Evolutionary conservation across 2,329 filamentous ascomycete species (phyloP).

Genomic region (Ophiostoma fasciatum): DNA sequence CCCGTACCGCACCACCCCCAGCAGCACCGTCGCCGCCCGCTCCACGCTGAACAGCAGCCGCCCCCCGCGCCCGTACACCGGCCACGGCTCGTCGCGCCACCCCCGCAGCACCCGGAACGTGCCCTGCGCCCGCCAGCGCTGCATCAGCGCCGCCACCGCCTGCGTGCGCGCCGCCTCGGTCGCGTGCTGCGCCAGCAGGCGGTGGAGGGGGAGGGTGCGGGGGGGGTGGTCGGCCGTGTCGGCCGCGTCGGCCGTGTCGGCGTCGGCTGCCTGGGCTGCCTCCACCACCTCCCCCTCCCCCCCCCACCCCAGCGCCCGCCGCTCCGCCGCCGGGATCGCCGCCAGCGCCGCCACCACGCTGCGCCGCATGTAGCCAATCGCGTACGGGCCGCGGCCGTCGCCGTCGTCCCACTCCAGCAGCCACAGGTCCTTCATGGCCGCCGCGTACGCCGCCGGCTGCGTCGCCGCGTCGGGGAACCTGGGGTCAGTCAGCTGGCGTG

Average conservation of each 20-base stretch:
- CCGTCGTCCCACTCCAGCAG: constrained; percentile 49
- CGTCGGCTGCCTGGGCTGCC: constrained; percentile 27
- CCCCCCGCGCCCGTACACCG: constrained; percentile 48
- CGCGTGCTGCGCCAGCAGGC: constrained; percentile 37
- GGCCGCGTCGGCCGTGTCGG: too few species aligned
- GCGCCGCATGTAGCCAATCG: constrained; percentile 47
- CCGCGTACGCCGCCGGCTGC: constrained; percentile 39
- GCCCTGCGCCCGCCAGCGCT: constrained; percentile 52
- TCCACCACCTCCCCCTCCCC: constrained; percentile 16
- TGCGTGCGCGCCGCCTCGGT: constrained; percentile 49
- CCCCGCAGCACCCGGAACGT: constrained; percentile 61
- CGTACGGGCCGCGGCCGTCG: constrained; percentile 38
- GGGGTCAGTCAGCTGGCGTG: not conserved
- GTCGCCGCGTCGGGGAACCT: constrained; percentile 67
- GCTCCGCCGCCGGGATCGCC: constrained; percentile 38
- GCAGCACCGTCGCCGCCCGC: constrained; percentile 55
- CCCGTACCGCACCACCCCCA: constrained; percentile 66
- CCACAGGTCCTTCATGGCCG: constrained; percentile 46
- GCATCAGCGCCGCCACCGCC: constrained; percentile 38
- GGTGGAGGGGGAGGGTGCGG: constrained; percentile 52
- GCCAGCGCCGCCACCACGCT: constrained; percentile 34
- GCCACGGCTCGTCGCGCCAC: constrained; percentile 72
- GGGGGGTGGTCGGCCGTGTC: too few species aligned
- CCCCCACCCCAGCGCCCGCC: constrained; percentile 43
- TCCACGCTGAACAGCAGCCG: constrained; percentile 58